These are phyloP conservation scores for Urochloa ruziziensis DNA, from an alignment of 176 grass and related monocot species.

Conservation along the genomic window DNA sequence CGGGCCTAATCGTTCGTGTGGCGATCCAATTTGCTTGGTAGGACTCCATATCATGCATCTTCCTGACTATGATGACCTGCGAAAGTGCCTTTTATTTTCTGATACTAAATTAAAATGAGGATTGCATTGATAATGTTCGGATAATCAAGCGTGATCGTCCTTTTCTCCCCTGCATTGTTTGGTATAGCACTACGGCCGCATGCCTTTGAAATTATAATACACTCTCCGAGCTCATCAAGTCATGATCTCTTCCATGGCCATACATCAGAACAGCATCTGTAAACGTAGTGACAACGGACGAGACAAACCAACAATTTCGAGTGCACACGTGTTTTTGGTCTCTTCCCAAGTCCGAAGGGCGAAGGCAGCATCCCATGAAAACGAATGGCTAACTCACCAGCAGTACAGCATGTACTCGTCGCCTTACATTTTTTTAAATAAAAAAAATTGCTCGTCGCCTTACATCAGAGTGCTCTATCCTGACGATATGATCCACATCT, in stretches of 20 bases:
- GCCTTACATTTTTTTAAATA: neutral
- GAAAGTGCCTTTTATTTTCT: neutral
- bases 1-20: neutral
- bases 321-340: neutral
- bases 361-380: neutral
- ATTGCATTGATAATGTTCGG: neutral
- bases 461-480: neutral
- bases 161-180: neutral
- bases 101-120: neutral
- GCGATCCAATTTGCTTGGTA: neutral
- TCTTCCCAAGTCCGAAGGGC: neutral
- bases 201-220: neutral
- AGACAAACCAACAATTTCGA: neutral
- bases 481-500: neutral
- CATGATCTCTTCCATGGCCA: neutral
- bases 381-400: slow-evolving; percentile 21
- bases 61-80: neutral
- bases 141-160: neutral
- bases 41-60: neutral
- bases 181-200: neutral
- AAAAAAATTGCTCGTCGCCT: neutral
- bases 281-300: neutral
- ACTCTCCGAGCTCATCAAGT: neutral
- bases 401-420: neutral
- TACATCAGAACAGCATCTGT: slow-evolving; percentile 5